A percentile compares a stretch with the other conserved stretches of the same genome.
Evolutionary conservation across 192 early-diverging fungal genomes (phyloP).

Genomic region (Coemansia sp.): DNA sequence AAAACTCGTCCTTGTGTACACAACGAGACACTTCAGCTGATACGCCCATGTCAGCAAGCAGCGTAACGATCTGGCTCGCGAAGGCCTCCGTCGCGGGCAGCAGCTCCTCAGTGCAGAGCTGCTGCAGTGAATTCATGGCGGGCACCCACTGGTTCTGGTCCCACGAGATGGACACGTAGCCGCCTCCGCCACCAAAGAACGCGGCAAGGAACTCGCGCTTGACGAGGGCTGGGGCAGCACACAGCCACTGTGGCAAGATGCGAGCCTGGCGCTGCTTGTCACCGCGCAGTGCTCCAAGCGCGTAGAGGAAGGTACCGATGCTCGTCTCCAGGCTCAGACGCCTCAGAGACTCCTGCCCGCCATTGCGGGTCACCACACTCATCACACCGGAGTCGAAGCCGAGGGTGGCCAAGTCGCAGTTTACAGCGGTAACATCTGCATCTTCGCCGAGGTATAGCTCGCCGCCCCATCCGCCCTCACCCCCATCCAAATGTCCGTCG

Average conservation of each 20-base stretch:
- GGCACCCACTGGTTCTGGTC: constrained; percentile 7
- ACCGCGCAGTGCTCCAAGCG: constrained; percentile 9
- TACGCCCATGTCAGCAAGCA: constrained; percentile 25
- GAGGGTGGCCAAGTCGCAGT: constrained; percentile 22
- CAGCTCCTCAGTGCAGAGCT: neutral
- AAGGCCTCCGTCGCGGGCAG: constrained; percentile 15
- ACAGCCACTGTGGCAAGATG: constrained; percentile 24
- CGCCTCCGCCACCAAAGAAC: neutral
- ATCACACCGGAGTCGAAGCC: constrained; percentile 10
- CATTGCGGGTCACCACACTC: neutral
- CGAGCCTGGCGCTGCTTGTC: neutral
- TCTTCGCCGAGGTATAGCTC: constrained; percentile 20
- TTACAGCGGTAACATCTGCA: constrained; percentile 22
- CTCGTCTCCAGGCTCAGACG: constrained; percentile 3
- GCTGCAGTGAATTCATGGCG: constrained; percentile 16
- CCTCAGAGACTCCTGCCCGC: neutral
- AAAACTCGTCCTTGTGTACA: neutral
- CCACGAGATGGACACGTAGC: constrained; percentile 12
- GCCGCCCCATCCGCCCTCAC: neutral
- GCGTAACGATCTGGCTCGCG: constrained; percentile 11
- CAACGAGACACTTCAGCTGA: constrained; percentile 5
- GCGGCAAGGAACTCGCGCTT: constrained; percentile 40
- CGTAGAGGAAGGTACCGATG: constrained; percentile 6
- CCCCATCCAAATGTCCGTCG: neutral
- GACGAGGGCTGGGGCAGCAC: constrained; percentile 18